phyloP scores from a whole-genome alignment of 2,329 filamentous ascomycete genomes.

The Colletotrichum musae region DNA sequence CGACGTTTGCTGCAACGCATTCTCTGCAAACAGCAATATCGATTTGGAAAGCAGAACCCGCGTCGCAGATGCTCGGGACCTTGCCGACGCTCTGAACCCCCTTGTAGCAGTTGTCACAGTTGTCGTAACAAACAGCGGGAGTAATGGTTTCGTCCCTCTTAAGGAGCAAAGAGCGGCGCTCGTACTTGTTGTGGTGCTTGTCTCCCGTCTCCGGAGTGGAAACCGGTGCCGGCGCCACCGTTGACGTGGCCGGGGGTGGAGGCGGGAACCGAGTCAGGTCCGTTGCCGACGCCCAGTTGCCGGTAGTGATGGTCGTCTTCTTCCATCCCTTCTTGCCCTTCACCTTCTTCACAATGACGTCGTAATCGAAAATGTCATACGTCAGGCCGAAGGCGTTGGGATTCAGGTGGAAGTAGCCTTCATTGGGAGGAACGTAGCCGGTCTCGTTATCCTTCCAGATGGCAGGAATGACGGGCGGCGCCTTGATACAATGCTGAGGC shows the following conservation, averaged over 20 bases:
- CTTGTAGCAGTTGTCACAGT: constrained; percentile 65
- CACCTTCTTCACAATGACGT: constrained; percentile 54
- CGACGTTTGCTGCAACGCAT: constrained; percentile 54
- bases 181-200: constrained; percentile 36
- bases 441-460: constrained; percentile 63
- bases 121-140: constrained; percentile 65
- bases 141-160: constrained; percentile 58
- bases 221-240: constrained; percentile 28
- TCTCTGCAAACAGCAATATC: constrained; percentile 55
- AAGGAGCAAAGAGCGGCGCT: constrained; percentile 42
- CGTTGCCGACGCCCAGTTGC: constrained; percentile 69
- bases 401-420: constrained; percentile 76
- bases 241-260: constrained; percentile 44
- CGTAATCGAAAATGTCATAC: constrained; percentile 71
- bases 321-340: constrained; percentile 51
- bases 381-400: constrained; percentile 74
- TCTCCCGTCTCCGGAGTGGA: background rate
- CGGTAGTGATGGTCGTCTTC: constrained; percentile 64
- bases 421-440: constrained; percentile 65
- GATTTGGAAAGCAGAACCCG: constrained; percentile 57
- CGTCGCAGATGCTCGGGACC: constrained; percentile 58
- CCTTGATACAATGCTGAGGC: constrained; percentile 58
- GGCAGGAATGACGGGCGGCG: constrained; percentile 54
- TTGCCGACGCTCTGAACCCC: constrained; percentile 66
- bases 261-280: constrained; percentile 59